Base-by-base conservation (phyloP, 768 basidiomycete genomes). In the Phylloporus rhodoxanthus region DNA sequence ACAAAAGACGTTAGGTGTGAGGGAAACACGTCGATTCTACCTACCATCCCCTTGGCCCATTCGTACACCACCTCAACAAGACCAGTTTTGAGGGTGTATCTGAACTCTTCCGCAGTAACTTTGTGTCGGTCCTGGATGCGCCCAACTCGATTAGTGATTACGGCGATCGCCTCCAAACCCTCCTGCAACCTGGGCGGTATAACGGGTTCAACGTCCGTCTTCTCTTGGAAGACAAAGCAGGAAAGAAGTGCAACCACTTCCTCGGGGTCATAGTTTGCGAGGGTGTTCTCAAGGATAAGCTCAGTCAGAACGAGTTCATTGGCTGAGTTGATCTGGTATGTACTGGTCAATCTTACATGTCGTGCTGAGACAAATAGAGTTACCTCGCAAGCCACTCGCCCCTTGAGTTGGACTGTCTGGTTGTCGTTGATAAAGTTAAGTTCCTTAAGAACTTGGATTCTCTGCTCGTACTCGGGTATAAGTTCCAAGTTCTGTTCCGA, bases 21-120 rank as follows among this genome's bases (percentile, higher is more conserved):
- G 37, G 8, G 1, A 25, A 10, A 11, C 5, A 15, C 5, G 47
- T 4, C 51, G 25, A 13, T 15, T n/a, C 38, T 54, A 82, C 58
- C 17, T 58, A 95, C 95, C 94, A 95, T 97, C 47, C 96, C 96
- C 66, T 87, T 91, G 0, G 96, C 94, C 96, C 96, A 99, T 68
- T 98, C 96, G 63, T 98, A 97, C 7, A 97, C 96, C 2, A 95
- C 96, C 63, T 99, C 95, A 8, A 91, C 81, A 20, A 99, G 72
- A 7, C 96, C 96, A 53, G 87, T 87, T 66, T 96, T 97, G 58
- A 94, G 80, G 50, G 74, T 81, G 41, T 80, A 78, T 46, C 84
- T 81, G 64, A 87, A 90, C 50, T 83, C 89, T 58, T 87, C 88
- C 25, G 78, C 80, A 43, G 82, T 74, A 0, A 97, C 90, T 61